A percentile compares a stretch with the other conserved stretches of the same genome.
These are phyloP conservation scores for Ramularia endophylla DNA, from an alignment of 2,329 filamentous ascomycete genomes.

Conservation along the genomic window DNA sequence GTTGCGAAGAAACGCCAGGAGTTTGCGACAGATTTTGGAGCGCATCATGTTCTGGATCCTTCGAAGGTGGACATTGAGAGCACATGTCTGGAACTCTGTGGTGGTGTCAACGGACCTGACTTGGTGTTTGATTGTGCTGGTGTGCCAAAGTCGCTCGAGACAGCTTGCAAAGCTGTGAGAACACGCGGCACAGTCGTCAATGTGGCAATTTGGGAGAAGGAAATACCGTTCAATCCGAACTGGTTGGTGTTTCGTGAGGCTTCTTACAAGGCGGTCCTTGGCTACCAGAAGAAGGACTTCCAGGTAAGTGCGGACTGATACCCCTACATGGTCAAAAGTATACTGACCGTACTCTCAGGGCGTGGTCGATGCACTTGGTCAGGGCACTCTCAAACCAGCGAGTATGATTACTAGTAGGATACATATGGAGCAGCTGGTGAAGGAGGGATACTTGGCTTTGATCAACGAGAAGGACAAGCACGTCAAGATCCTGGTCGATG, in stretches of 20 bases:
- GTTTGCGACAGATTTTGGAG: slow-evolving; percentile 51
- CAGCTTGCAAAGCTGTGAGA: slow-evolving; percentile 46
- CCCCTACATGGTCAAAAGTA: too few species aligned
- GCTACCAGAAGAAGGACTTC: slow-evolving; percentile 51
- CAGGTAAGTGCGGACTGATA: slow-evolving; percentile 15
- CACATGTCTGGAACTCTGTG: slow-evolving; percentile 42
- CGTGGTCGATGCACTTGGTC: slow-evolving; percentile 42
- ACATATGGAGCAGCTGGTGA: slow-evolving; percentile 49
- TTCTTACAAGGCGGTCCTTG: slow-evolving; percentile 45
- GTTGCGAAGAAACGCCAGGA: slow-evolving; percentile 46
- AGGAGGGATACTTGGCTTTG: slow-evolving; percentile 52
- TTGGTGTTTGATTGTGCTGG: slow-evolving; percentile 59
- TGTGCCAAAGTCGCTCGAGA: slow-evolving; percentile 40
- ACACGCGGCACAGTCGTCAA: slow-evolving; percentile 56
- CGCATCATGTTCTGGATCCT: slow-evolving; percentile 50
- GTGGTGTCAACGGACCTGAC: slow-evolving; percentile 46
- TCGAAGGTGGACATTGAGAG: slow-evolving; percentile 45
- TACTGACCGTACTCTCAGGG: slow-evolving; percentile 21
- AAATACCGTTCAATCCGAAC: slow-evolving; percentile 49
- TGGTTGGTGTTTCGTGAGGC: slow-evolving; percentile 50
- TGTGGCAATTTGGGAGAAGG: slow-evolving; percentile 59
- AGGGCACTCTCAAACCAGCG: slow-evolving; percentile 42
- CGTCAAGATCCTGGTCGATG: slow-evolving; percentile 57
- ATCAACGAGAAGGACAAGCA: slow-evolving; percentile 56
- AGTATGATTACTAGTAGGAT: slow-evolving; percentile 59